phyloP scores from a whole-genome alignment of 768 basidiomycete genomes.

The Mycena chlorophos region DNA sequence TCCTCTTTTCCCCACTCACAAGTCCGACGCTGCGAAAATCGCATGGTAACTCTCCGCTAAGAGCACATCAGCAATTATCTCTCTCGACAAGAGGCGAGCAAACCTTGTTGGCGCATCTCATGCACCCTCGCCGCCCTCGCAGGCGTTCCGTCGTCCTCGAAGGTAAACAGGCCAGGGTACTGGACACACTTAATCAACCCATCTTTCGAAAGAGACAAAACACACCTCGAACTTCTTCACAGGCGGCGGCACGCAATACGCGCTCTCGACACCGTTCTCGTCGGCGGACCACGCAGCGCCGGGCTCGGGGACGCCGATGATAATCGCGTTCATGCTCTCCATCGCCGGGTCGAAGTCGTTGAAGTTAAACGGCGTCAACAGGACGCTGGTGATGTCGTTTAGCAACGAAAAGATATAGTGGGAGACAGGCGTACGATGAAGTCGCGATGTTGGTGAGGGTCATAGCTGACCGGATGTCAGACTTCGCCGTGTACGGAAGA shows the following conservation, averaged over 20 bases:
- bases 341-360: slow-evolving; percentile 64
- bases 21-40: slow-evolving; percentile 16
- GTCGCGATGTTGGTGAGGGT: slow-evolving; percentile 58
- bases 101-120: slow-evolving; percentile 19
- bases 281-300: slow-evolving; percentile 45
- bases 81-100: background rate
- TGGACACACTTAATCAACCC: background rate
- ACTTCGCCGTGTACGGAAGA: background rate
- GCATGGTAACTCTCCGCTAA: slow-evolving; percentile 21
- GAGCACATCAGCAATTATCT: background rate
- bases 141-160: slow-evolving; percentile 19
- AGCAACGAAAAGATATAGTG: background rate
- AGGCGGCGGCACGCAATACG: slow-evolving; percentile 24
- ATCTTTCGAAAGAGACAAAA: background rate
- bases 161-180: slow-evolving; percentile 9
- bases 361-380: slow-evolving; percentile 64
- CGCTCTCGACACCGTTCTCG: slow-evolving; percentile 51
- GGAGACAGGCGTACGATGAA: slow-evolving; percentile 42
- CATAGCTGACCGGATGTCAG: slow-evolving; percentile 32
- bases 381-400: slow-evolving; percentile 39
- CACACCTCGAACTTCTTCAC: slow-evolving; percentile 32
- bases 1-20: slow-evolving; percentile 1
- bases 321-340: slow-evolving; percentile 54
- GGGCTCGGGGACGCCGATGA: slow-evolving; percentile 42
- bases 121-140: slow-evolving; percentile 8